Evolutionary conservation across 768 basidiomycete species (phyloP).

Genomic region (Podaxis sp.): DNA sequence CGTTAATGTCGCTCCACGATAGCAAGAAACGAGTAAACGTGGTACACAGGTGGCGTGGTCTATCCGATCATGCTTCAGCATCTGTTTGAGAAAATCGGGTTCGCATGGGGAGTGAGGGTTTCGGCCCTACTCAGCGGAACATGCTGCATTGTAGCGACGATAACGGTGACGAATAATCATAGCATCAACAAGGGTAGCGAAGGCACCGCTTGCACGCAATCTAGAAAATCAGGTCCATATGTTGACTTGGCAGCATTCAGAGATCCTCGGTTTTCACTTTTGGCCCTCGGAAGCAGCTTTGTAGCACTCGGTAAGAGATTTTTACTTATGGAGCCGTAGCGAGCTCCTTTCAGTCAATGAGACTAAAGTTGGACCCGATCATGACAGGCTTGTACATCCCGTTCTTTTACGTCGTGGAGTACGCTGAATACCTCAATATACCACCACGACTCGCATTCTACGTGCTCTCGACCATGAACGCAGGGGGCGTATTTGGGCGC

Average conservation of each 20-base stretch:
- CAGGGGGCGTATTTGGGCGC: conserved; percentile 64
- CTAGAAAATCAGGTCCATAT: conserved; percentile 26
- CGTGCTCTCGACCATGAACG: conserved; percentile 68
- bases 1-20: not conserved
- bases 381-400: conserved; percentile 66
- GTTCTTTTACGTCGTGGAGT: conserved; percentile 68
- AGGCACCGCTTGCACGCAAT: conserved; percentile 24
- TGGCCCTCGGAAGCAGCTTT: conserved; percentile 54
- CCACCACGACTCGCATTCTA: conserved; percentile 45
- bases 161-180: conserved; percentile 41
- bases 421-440: conserved; percentile 40
- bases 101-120: conserved; percentile 62
- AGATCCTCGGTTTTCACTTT: conserved; percentile 53
- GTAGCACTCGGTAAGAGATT: conserved; percentile 56
- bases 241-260: conserved; percentile 37
- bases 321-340: not conserved
- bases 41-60: conserved; percentile 58
- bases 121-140: conserved; percentile 50
- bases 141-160: conserved; percentile 45
- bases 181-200: not conserved
- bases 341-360: not conserved
- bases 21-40: not conserved
- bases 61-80: conserved; percentile 64
- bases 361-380: not conserved
- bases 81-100: conserved; percentile 56